Evolutionary conservation across 202 grass and related monocot species (phyloP), one percentile per base, ranked within the genome.

Genomic region (Setaria viridis): DNA sequence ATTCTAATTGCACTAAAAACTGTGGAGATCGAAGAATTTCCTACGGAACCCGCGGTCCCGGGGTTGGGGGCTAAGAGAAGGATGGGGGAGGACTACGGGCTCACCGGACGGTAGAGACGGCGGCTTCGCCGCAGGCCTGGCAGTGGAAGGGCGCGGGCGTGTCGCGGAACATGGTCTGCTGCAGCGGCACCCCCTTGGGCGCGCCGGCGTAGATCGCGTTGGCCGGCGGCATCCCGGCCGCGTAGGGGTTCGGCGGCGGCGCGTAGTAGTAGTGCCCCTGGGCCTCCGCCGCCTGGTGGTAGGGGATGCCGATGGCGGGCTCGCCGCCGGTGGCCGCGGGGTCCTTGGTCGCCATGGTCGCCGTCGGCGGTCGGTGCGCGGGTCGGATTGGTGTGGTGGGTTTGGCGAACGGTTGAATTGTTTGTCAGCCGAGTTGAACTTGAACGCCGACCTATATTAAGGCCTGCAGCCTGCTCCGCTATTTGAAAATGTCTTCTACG

Each of bases 101-200:
- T 80, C 62, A 99, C 97, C 88, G 93, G 82, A 99, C 74, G 58
- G 86, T 83, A 17, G 97, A 87, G 85, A 96, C 82, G 55, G 88
- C 94, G 20, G 97, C 89, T 11, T 81, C 86, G 2, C 93, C 97
- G 68, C 97, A 99, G 68, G 91, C 89, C 79, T 94, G 90, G 86
- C 97, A 97, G 84, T 94, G 85, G 88, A 99, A 99, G 14, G 94
- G 97, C 25, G 97, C 94, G 29, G 97, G 94, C 20, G 94, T 99
- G 87, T 99, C 97, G 76, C 86, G 93, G 84, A 94, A 99, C 97
- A 99, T 99, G 83, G 97, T 97, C 80, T 96, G 92, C 84, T 91
- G 97, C 74, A 99, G 84, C 2, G 92, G 94, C 49, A 94, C 78
- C 77, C 92, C 97, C 77, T 94, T 96, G 50, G 97, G 92, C 39